Conservation (phyloP, 768 basidiomycete species). For the Dacryopinax primogenitus region DNA sequence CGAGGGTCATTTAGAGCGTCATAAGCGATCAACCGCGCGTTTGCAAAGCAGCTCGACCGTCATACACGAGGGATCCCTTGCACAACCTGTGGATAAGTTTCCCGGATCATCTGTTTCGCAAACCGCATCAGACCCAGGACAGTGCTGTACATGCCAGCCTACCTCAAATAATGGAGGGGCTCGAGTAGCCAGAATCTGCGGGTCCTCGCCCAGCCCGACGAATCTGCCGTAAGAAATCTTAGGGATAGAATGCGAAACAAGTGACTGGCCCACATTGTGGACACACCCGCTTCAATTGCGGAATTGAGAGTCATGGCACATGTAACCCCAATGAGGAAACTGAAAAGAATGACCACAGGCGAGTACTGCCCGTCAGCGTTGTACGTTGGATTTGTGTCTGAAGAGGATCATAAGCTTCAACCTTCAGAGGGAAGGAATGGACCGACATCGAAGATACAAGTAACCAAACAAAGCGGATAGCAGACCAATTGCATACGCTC, state of each 20-base stretch:
- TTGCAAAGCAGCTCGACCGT: too few relatives aligned
- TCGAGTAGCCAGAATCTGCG: slow-evolving; percentile 57
- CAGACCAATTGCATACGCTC: slow-evolving; percentile 65
- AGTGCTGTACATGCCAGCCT: not conserved
- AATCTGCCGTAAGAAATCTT: slow-evolving; percentile 35
- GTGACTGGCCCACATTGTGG: slow-evolving; percentile 50
- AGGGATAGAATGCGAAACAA: not conserved
- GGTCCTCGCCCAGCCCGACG: slow-evolving; percentile 76
- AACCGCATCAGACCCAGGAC: not conserved
- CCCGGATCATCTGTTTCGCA: slow-evolving; percentile 44
- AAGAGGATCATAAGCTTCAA: slow-evolving; percentile 4
- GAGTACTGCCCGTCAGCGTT: slow-evolving; percentile 65
- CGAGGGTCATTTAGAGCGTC: too few relatives aligned
- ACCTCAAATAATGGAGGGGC: slow-evolving; percentile 54
- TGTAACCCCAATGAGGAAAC: slow-evolving; percentile 65
- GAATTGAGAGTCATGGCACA: slow-evolving; percentile 59
- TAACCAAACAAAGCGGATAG: slow-evolving; percentile 63
- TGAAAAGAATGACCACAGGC: slow-evolving; percentile 60
- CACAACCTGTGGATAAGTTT: slow-evolving; percentile 57
- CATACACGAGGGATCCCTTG: slow-evolving; percentile 37
- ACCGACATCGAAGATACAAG: slow-evolving; percentile 58
- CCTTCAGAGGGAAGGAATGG: not conserved
- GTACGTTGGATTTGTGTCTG: slow-evolving; percentile 63
- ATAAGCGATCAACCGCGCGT: too few relatives aligned
- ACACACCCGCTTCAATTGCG: slow-evolving; percentile 74